Conservation (phyloP, 306 rosid species). For the Lablab purpureus region DNA sequence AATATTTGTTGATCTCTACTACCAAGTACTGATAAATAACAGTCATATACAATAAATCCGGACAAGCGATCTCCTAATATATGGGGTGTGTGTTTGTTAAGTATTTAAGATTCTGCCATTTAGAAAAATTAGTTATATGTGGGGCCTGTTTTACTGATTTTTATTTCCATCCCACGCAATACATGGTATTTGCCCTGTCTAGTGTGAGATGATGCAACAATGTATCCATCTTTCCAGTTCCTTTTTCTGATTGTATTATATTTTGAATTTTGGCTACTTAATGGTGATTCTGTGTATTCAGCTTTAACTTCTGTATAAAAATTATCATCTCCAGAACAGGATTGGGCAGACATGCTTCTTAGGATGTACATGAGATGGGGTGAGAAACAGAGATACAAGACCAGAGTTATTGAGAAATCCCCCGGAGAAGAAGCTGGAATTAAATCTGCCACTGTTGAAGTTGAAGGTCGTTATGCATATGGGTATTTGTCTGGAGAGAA, state of each 20-base stretch:
- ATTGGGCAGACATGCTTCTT: conserved; percentile 99
- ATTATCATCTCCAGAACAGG: conserved; percentile 85
- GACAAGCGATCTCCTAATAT: conserved; percentile 1
- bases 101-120: conserved; percentile 27
- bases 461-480: conserved; percentile 96
- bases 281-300: conserved; percentile 48
- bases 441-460: conserved; percentile 90
- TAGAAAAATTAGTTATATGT: neutral
- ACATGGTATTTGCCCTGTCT: neutral
- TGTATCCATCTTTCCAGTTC: neutral
- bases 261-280: conserved; percentile 45
- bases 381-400: conserved; percentile 90
- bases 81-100: conserved; percentile 21
- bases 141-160: conserved; percentile 28
- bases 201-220: conserved; percentile 31
- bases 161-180: conserved; percentile 13
- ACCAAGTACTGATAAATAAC: conserved; percentile 24
- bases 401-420: conserved; percentile 91
- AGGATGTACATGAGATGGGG: conserved; percentile 98
- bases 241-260: conserved; percentile 22
- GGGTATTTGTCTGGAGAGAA: conserved; percentile 97
- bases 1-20: conserved; percentile 33
- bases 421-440: conserved; percentile 98
- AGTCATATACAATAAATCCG: conserved; percentile 24
- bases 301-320: conserved; percentile 49